These are phyloP conservation scores for Axilococcus clingmanii DNA, from an alignment of 139 green algal species.

Conservation along the genomic window DNA sequence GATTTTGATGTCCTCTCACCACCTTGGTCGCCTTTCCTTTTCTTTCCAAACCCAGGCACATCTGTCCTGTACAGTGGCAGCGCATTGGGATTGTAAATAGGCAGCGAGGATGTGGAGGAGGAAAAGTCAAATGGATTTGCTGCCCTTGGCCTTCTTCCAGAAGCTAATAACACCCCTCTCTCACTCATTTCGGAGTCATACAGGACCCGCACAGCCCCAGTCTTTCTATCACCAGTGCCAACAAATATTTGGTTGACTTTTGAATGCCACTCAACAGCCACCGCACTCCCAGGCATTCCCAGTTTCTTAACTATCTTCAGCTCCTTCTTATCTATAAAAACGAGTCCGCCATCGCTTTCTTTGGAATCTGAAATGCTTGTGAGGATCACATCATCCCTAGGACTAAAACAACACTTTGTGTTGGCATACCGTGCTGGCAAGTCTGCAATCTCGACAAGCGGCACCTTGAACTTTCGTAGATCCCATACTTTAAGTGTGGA, in stretches of 20 bases:
- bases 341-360: conserved; percentile 23
- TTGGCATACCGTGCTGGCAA: conserved; percentile 49
- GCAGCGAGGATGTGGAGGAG: neutral
- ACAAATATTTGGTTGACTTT: conserved; percentile 90
- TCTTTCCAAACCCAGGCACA: conserved; percentile 23
- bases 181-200: conserved; percentile 68
- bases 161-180: conserved; percentile 63
- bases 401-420: conserved; percentile 66
- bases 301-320: conserved; percentile 41
- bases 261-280: conserved; percentile 71
- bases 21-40: conserved; percentile 15
- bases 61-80: conserved; percentile 73
- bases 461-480: conserved; percentile 66
- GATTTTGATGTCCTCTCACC: conserved; percentile 21
- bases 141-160: conserved; percentile 33
- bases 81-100: conserved; percentile 72
- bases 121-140: conserved; percentile 49
- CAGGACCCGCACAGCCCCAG: conserved; percentile 53
- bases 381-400: conserved; percentile 66
- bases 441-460: conserved; percentile 41
- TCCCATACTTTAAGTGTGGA: conserved; percentile 79
- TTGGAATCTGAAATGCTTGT: conserved; percentile 44
- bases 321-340: conserved; percentile 37
- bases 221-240: conserved; percentile 49
- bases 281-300: conserved; percentile 45